Conservation (phyloP, 768 basidiomycete species). For the Mycena alexandri region DNA sequence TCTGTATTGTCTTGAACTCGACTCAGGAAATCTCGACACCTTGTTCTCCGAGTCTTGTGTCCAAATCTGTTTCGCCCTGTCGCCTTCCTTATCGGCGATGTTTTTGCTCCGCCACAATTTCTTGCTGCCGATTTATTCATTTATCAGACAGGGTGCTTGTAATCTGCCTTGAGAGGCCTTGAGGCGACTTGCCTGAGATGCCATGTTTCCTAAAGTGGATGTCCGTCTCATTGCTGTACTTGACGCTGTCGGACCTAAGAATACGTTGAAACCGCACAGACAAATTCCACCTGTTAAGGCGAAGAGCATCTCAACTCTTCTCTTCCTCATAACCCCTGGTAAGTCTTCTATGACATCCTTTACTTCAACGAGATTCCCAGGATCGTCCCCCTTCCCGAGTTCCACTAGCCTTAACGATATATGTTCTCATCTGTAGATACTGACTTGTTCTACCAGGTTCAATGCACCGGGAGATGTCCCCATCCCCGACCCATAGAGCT, state of each 20-base stretch:
- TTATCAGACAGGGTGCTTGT: constrained; percentile 18
- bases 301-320: constrained; percentile 28
- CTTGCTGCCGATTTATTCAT: too few species aligned
- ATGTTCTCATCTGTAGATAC: constrained; percentile 40
- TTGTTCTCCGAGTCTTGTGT: constrained; percentile 12
- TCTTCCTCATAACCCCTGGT: constrained; percentile 54
- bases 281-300: constrained; percentile 30
- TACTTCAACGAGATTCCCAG: constrained; percentile 34
- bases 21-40: constrained; percentile 2
- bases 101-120: neutral
- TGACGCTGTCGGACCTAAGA: constrained; percentile 28
- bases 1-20: neutral
- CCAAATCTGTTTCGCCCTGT: neutral
- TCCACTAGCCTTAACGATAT: constrained; percentile 34
- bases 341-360: constrained; percentile 45
- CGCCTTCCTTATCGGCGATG: neutral
- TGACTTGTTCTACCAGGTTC: constrained; percentile 48
- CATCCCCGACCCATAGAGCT: constrained; percentile 64
- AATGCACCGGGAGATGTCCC: constrained; percentile 63
- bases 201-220: constrained; percentile 28
- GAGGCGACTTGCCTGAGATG: constrained; percentile 33
- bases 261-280: constrained; percentile 34
- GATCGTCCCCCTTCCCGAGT: constrained; percentile 30
- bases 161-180: constrained; percentile 37
- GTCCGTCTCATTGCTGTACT: constrained; percentile 33